A percentile compares a stretch with the other conserved stretches of the same genome.
phyloP scores from a whole-genome alignment of 2,329 filamentous ascomycete genomes.

The Fusarium udum region DNA sequence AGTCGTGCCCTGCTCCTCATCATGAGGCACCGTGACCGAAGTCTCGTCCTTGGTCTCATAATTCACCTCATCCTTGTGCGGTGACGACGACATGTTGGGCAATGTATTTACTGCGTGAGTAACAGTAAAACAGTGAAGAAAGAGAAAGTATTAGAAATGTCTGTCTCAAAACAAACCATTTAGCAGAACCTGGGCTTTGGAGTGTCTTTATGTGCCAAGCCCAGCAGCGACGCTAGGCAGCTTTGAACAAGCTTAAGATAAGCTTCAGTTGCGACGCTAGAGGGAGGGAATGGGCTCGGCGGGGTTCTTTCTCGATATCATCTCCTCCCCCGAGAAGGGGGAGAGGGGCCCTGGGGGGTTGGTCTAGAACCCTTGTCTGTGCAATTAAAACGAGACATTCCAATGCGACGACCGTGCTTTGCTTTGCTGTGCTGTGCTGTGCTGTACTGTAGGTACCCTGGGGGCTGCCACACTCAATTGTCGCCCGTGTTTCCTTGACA shows the following conservation, averaged over 20 bases:
- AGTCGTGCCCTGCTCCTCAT: constrained; percentile 21
- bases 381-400: constrained; percentile 2
- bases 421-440: not conserved
- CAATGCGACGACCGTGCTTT: not conserved
- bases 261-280: constrained; percentile 14
- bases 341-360: not conserved
- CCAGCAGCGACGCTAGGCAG: not conserved
- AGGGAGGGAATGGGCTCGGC: not conserved
- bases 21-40: constrained; percentile 12
- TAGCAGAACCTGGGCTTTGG: not conserved
- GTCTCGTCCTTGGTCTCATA: constrained; percentile 24
- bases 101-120: not conserved
- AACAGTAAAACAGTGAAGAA: not conserved
- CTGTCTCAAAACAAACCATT: not conserved
- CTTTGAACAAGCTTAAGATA: constrained; percentile 27
- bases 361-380: constrained; percentile 13
- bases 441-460: not conserved
- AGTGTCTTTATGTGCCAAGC: constrained; percentile 20
- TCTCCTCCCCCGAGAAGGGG: constrained; percentile 12
- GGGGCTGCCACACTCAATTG: not conserved
- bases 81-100: constrained; percentile 15
- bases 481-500: not conserved
- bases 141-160: not conserved
- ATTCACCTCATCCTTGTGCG: constrained; percentile 24
- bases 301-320: constrained; percentile 21